Evolutionary conservation across 768 basidiomycete species (phyloP), one percentile per base, ranked within the genome.

Genomic region (Suillus paluster): DNA sequence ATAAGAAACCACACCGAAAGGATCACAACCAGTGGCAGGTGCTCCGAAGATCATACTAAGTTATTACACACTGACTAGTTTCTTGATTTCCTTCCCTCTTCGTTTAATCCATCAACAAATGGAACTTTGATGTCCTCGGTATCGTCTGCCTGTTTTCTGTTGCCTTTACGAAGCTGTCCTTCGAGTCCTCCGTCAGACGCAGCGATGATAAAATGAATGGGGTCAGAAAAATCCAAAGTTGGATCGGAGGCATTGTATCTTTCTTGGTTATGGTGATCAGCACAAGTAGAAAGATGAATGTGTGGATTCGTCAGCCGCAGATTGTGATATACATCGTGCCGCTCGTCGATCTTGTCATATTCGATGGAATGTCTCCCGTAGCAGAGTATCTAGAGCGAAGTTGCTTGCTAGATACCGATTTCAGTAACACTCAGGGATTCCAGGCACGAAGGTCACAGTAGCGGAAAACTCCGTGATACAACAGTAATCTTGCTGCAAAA

Each of bases 321-420:
- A 46, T 59, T 23, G 45, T 23, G 30, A 59, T 48, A 44, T n/a
- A 48, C 58, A 50, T 59, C 17, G 33, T 59, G 4, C 58, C 58
- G 23, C 15, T 36, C n/a, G 49, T 33, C 15, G 42, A 12, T 17
- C 19, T 23, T 11, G 58, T 59, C 58, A 48, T 49, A 38, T 59
- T 59, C 19, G 42, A 46, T 17, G 58, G 46, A 17, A 50, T 49
- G 3, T 34, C 27, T 27, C 58, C 46, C 9, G 27, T 10, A 5
- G 58, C 58, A 15, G 58, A 59, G 38, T 46, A 59, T 34, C 58
- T 30, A 21, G 58, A 59, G 17, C 58, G 58, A 46, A 59, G 58
- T 30, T 30, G 4, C 30, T 30, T 30, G 4, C 30, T 30, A 25
- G 45, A 23, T 23, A 8, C 36, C 12, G 36, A 15, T n/a, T 33